These are phyloP conservation scores for Rhynchospora tenuis DNA, from an alignment of 176 grass and related monocot species.

Conservation along the genomic window DNA sequence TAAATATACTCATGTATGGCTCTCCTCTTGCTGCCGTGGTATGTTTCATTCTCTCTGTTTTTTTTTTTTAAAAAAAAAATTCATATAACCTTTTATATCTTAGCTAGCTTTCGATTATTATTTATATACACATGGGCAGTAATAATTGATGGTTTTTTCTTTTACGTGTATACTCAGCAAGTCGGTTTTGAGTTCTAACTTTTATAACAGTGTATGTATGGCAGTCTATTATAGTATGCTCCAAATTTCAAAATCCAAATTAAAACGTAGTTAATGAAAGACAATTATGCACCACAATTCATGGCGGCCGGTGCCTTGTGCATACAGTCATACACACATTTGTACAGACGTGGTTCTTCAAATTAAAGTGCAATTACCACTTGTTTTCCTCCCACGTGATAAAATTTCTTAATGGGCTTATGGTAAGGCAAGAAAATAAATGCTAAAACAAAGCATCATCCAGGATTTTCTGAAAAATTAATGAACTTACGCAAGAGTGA, in stretches of 20 bases:
- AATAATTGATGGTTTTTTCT: no score
- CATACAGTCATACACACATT: background rate
- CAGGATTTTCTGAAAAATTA: background rate
- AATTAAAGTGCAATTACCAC: background rate
- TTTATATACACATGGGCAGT: no score
- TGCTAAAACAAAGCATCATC: background rate
- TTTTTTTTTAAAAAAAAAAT: no score
- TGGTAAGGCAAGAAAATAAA: background rate
- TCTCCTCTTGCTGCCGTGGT: conserved; percentile 58
- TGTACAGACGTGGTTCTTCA: background rate
- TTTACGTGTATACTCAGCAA: no score
- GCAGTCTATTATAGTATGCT: background rate
- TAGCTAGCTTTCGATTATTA: background rate
- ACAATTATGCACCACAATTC: no score
- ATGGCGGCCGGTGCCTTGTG: no score
- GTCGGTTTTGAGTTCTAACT: no score
- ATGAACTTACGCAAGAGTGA: background rate
- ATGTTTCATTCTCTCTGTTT: conserved; percentile 4
- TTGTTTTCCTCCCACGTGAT: background rate
- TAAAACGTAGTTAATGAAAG: background rate
- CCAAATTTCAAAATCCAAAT: background rate
- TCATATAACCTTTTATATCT: background rate
- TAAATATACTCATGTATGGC: conserved; percentile 59
- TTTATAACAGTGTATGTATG: background rate
- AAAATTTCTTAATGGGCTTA: background rate